These are phyloP conservation scores for Paracamarosporium sp. DNA, from an alignment of 2,329 filamentous ascomycete species.

Conservation along the genomic window DNA sequence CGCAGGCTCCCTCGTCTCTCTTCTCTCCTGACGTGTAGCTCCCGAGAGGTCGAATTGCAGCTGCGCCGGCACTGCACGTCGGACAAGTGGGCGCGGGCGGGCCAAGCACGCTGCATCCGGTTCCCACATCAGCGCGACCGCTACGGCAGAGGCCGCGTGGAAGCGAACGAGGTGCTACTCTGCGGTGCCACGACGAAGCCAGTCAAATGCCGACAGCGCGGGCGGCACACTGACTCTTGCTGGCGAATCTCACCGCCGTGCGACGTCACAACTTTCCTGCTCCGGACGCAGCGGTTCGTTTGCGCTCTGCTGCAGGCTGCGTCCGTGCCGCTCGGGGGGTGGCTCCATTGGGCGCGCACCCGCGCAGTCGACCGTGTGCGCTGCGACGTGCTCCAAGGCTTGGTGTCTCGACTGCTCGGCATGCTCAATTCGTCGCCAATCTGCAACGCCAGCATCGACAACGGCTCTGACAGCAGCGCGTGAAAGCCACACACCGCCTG, in stretches of 20 bases:
- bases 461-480: conserved; percentile 16
- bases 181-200: conserved; percentile 1
- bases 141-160: background rate
- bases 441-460: conserved; percentile 2
- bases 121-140: background rate
- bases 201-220: conserved; percentile 2
- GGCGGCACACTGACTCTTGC: conserved; percentile 5
- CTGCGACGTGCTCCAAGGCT: background rate
- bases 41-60: background rate
- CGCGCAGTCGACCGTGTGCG: conserved; percentile 8
- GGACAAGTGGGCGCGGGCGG: background rate
- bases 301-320: conserved; percentile 13
- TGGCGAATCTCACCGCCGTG: conserved; percentile 5
- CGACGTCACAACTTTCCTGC: conserved; percentile 5
- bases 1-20: no score
- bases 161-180: background rate
- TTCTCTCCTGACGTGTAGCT: conserved; percentile 1
- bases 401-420: no score
- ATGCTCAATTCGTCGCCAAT: background rate
- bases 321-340: background rate
- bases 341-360: conserved; percentile 10
- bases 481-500: conserved; percentile 16
- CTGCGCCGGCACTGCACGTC: background rate
- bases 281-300: conserved; percentile 5
- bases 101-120: background rate